A percentile compares a stretch with the other conserved stretches of the same genome.
Evolutionary conservation across 345 rosid genomes (phyloP).

Genomic region (Mercurialis annua): DNA sequence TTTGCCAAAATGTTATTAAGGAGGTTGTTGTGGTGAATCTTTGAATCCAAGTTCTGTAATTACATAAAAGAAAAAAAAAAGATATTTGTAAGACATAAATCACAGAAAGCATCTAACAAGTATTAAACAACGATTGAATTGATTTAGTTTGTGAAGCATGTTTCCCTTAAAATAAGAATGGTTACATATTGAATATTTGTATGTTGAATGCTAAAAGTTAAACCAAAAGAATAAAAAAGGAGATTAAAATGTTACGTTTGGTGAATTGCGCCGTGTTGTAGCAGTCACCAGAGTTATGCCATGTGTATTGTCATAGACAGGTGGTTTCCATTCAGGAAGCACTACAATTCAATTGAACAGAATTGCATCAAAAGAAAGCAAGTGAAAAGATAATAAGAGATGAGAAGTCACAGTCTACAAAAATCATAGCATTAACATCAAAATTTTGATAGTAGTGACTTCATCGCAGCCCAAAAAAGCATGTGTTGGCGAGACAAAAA

Average conservation of each 20-base stretch:
- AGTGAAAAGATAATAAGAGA: neutral
- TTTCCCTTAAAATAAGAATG: neutral
- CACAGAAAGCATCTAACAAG: neutral
- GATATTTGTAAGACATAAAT: neutral
- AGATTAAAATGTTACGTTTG: constrained; percentile 48
- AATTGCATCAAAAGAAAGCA: constrained; percentile 7
- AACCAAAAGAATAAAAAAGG: neutral
- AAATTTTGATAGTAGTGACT: constrained; percentile 5
- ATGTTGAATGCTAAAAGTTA: neutral
- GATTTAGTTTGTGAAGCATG: neutral
- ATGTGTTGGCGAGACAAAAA: constrained; percentile 11
- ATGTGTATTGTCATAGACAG: constrained; percentile 79
- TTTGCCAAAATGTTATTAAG: constrained; percentile 88
- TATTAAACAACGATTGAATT: neutral
- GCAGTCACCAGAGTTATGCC: constrained; percentile 83
- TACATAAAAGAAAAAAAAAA: neutral
- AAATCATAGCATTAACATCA: neutral
- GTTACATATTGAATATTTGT: neutral
- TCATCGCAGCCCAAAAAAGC: constrained; percentile 2
- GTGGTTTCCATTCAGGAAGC: constrained; percentile 94
- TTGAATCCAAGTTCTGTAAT: constrained; percentile 83
- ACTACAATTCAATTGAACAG: constrained; percentile 44
- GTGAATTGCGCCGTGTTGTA: constrained; percentile 93
- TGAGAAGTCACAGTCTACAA: neutral
- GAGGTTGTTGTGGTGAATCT: constrained; percentile 94